Conservation (phyloP, 345 rosid species). For the Gossypium mustelinum region DNA sequence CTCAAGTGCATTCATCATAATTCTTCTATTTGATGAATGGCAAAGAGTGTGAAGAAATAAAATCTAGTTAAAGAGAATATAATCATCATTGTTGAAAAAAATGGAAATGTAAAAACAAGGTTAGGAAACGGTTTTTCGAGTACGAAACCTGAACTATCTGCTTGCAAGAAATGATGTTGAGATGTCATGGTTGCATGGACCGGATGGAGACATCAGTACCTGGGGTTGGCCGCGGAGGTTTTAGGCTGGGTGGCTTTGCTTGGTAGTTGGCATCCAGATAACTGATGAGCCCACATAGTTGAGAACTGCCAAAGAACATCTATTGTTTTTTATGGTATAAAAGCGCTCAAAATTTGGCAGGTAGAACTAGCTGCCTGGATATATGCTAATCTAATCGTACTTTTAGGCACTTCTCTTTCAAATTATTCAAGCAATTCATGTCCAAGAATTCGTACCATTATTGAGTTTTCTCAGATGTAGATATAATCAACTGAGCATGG, state of each 20-base stretch:
- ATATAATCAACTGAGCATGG: neutral
- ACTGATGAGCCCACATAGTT: neutral
- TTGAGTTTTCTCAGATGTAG: neutral
- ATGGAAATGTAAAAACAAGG: neutral
- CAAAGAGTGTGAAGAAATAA: neutral
- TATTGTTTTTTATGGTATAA: neutral
- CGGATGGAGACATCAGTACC: neutral
- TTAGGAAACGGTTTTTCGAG: neutral
- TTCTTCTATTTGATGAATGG: neutral
- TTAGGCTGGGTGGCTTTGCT: neutral
- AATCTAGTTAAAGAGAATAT: neutral
- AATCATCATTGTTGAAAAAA: neutral
- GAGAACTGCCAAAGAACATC: neutral
- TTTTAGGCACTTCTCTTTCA: neutral
- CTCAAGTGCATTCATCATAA: too few species aligned
- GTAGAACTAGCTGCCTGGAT: conserved; percentile 1
- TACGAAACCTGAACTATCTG: neutral
- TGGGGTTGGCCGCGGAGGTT: neutral
- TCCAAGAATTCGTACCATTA: neutral
- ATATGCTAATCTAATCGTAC: conserved; percentile 6
- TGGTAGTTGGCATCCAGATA: conserved; percentile 2
- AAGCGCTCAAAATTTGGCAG: neutral
- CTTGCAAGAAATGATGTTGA: neutral
- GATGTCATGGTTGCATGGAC: neutral
- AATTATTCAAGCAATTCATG: neutral